Conservation (phyloP, 805 yeast genomes). For the Saccharomyces cerevisiae region DNA sequence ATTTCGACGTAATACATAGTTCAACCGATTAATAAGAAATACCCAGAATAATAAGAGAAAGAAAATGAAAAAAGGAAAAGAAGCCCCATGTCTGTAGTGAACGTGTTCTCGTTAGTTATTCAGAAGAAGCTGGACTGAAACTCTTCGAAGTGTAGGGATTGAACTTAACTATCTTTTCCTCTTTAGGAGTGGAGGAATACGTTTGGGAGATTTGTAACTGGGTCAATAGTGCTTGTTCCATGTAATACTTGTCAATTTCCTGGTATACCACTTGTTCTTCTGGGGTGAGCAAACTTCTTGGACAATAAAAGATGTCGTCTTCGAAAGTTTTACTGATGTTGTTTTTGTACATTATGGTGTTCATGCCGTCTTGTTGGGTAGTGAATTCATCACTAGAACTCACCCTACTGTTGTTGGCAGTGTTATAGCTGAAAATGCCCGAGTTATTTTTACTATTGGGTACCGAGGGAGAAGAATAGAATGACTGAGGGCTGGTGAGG, state of each 20-base stretch:
- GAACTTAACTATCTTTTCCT: constrained; percentile 37
- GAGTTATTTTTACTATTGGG: neutral
- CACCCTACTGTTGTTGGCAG: neutral
- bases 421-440: neutral
- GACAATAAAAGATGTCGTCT: constrained; percentile 29
- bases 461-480: neutral
- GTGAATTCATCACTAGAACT: neutral
- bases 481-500: neutral
- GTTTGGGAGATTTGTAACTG: constrained; percentile 6
- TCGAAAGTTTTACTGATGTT: constrained; percentile 27
- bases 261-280: constrained; percentile 23
- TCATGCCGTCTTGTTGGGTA: constrained; percentile 4
- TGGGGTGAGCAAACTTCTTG: constrained; percentile 23
- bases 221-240: constrained; percentile 8
- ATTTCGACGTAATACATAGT: neutral
- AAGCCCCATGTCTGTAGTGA: neutral
- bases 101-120: constrained; percentile 1
- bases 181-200: constrained; percentile 4
- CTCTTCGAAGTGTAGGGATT: constrained; percentile 61
- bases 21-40: neutral
- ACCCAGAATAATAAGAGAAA: constrained; percentile 1
- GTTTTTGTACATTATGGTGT: constrained; percentile 19
- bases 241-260: constrained; percentile 20
- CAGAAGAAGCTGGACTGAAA: constrained; percentile 42
- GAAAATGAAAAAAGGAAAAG: neutral